Evolutionary conservation across 306 rosid genomes (phyloP), one percentile per base, ranked within the genome.

Genomic region (Lathyrus sativus): DNA sequence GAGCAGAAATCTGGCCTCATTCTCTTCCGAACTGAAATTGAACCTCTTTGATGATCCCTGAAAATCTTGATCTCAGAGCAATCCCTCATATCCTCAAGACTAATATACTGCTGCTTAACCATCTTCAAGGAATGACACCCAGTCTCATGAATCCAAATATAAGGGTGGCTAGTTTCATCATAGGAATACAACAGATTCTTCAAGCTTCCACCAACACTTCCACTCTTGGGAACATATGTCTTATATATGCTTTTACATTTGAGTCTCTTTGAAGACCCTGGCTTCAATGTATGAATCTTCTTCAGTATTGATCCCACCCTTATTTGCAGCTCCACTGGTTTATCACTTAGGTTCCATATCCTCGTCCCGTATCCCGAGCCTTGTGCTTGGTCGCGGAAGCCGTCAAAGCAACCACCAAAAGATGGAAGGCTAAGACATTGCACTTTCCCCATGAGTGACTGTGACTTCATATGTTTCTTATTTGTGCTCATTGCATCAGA

Each of bases 261-360:
- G 75, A 93, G 39, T 75, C 97, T 83, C 81, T 90, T 93, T 4
- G 98, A 93, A 28, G 60, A 85, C 11, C 98, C 98, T 29, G 96
- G 88, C 81, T 90, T 93, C 80, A 93, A 77, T 9, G 88, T 84
- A 73, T 90, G 87, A 43, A 88, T 79, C 78, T 82, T 93, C 75
- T 93, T 93, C 77, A 93, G 62, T 46, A 82, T 88, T 50, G 98
- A 88, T 15, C 98, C 97, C 9, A 93, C 98, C 84, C 98, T 87
- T 64, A 93, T 90, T 71, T 90, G 98, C 69, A 93, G 78, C 82
- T 93, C 98, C 72, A 93, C 83, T n/a, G 96, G 87, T 53, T 79
- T 67, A 79, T 90, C 98, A 62, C 91, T 85, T 17, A 82, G 86
- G 78, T 93, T 93, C 98, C 98, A 93, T 63, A 93, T 84, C 80